phyloP scores from a whole-genome alignment of 1,284 basidiomycete genomes.

The Schizopora paradoxa region DNA sequence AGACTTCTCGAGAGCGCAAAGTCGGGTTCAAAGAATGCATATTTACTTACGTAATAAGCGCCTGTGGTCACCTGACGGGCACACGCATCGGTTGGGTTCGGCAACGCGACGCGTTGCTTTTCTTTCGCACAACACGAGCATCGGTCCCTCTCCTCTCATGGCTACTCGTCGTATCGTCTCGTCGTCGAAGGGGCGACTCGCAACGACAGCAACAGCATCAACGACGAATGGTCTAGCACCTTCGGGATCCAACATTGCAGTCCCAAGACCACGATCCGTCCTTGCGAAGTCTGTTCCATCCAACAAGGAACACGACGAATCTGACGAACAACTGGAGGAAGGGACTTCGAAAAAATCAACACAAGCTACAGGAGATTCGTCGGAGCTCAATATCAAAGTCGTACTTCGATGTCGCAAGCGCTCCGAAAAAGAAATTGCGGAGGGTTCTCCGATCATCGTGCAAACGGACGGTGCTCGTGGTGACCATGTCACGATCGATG shows the following conservation, averaged over 20 bases:
- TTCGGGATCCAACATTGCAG: constrained; percentile 3
- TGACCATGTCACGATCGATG: constrained; percentile 77
- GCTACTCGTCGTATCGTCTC: background rate
- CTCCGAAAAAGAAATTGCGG: constrained; percentile 77
- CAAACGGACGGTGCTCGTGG: constrained; percentile 67
- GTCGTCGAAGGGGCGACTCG: constrained; percentile 17
- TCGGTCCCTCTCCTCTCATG: background rate
- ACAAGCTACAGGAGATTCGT: constrained; percentile 33
- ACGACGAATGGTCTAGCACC: constrained; percentile 23
- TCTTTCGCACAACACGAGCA: no score
- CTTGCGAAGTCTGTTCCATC: constrained; percentile 30
- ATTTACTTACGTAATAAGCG: constrained; percentile 4
- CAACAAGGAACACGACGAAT: constrained; percentile 21
- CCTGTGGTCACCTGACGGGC: constrained; percentile 5
- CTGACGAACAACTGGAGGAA: constrained; percentile 4
- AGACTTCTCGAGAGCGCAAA: constrained; percentile 8
- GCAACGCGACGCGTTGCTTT: background rate
- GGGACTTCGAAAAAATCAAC: constrained; percentile 16
- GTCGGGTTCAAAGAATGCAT: constrained; percentile 3
- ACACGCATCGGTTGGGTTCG: constrained; percentile 8
- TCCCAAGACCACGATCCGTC: constrained; percentile 27
- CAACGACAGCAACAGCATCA: constrained; percentile 7
- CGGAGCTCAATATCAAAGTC: constrained; percentile 83
- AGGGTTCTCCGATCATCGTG: constrained; percentile 80
- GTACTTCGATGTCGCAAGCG: constrained; percentile 80